Evolutionary conservation across 148 eudicot genomes (phyloP), one percentile per base, ranked within the genome.

Genomic region (Vaccinium corymbosum): DNA sequence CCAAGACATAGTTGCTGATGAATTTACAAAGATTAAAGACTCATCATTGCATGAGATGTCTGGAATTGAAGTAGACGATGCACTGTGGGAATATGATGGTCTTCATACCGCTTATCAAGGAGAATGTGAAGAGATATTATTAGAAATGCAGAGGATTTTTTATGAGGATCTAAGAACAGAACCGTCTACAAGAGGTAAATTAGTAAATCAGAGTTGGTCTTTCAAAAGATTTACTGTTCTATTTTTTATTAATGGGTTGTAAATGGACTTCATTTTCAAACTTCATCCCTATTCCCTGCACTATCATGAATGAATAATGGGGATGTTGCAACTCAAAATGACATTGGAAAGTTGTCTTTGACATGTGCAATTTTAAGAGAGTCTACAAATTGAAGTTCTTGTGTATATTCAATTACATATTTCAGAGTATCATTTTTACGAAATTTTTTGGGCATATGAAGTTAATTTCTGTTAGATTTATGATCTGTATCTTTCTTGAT

Each of bases 121-220:
- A 22, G 99, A 96, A 82, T 92, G 98, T 82, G 99, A 96, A 88
- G 99, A 94, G 71, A 92, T 96, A 52, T 83, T 96, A 84, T 80
- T 96, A 9, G 98, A 96, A 87, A 94, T 96, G 98, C 99, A 96
- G 81, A 92, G 93, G 86, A 91, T 96, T 68, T 96, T 96, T 84
- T 96, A 96, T 56, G 97, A 96, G 64, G 97, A 96, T 90, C 85
- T 91, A 20, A 79, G 64, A 64, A 81, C 72, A 66, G 92, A 91
- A 80, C 71, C 85, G 71, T 35, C 62, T 48, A 81, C 71, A 81
- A 86, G 53, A 85, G 98, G 98, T 93, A 85, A 64, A 66, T 64
- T 46, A 53, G 98, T 92, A 83, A 64, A 72, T 64, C 75, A 53
- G 42, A 74, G 77, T 79, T 50, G 48, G 32, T 17, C 83, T 78